These are phyloP conservation scores for Solanum habrochaites DNA, from an alignment of 257 asterid genomes.

Conservation along the genomic window DNA sequence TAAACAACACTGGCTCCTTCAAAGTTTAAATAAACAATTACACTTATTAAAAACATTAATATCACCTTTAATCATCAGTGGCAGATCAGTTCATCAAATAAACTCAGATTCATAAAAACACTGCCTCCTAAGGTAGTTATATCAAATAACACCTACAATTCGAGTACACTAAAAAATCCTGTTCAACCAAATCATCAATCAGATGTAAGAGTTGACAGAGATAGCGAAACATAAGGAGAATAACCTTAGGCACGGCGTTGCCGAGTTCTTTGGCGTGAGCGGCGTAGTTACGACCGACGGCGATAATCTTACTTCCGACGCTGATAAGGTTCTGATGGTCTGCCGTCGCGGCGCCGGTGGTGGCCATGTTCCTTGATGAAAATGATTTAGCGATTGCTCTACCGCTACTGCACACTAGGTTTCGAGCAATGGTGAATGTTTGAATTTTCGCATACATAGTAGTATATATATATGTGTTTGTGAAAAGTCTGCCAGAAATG, in stretches of 20 bases:
- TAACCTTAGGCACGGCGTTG: slow-evolving; percentile 80
- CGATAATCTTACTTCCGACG: slow-evolving; percentile 78
- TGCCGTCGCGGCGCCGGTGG: slow-evolving; percentile 34
- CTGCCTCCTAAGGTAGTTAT: not conserved
- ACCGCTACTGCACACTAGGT: not conserved
- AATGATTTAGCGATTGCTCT: not conserved
- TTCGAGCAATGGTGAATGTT: not conserved
- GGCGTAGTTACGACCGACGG: slow-evolving; percentile 95
- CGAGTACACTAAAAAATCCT: not conserved
- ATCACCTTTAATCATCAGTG: not conserved
- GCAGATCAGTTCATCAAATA: not conserved
- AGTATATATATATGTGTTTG: not conserved
- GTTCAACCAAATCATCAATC: not conserved
- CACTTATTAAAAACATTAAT: not conserved
- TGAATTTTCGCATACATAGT: not conserved
- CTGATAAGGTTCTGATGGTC: slow-evolving; percentile 47
- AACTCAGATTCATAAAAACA: slow-evolving; percentile 33
- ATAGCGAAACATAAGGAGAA: not conserved
- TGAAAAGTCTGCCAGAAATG: not conserved
- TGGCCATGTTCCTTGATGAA: slow-evolving; percentile 34
- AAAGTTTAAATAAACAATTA: not conserved
- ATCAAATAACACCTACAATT: not conserved
- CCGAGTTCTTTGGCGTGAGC: slow-evolving; percentile 97
- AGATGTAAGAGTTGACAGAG: not conserved
- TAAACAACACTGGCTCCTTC: slow-evolving; percentile 42